phyloP scores from a whole-genome alignment of 1,284 basidiomycete species.

The Austropuccinia psidii region DNA sequence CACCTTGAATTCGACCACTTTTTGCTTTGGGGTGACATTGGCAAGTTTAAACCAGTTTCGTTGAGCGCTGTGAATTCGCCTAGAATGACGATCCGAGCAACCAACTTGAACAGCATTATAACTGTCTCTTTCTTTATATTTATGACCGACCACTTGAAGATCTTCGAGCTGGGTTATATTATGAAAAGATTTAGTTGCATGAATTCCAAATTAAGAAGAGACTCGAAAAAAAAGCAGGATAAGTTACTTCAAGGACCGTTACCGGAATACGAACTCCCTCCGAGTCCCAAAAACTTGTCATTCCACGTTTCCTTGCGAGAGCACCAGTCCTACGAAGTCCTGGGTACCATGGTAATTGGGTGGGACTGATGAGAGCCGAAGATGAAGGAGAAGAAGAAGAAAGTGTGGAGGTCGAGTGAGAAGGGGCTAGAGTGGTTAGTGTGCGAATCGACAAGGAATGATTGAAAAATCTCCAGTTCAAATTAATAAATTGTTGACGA shows the following conservation, averaged over 20 bases:
- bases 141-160: conserved; percentile 49
- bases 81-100: conserved; percentile 62
- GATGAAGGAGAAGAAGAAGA: too few species aligned
- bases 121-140: conserved; percentile 48
- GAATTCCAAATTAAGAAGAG: conserved; percentile 2
- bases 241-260: conserved; percentile 80
- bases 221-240: conserved; percentile 42
- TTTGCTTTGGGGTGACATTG: conserved; percentile 72
- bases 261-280: conserved; percentile 79
- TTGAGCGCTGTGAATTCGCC: conserved; percentile 63
- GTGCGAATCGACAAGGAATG: too few species aligned
- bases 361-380: conserved; percentile 7
- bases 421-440: too few species aligned
- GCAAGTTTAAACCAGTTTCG: conserved; percentile 60
- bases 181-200: background rate
- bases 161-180: conserved; percentile 50
- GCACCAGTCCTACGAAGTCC: conserved; percentile 83
- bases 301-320: conserved; percentile 89
- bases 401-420: too few species aligned
- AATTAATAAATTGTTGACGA: too few species aligned
- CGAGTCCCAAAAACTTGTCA: conserved; percentile 88
- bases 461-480: too few species aligned
- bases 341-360: conserved; percentile 61
- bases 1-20: conserved; percentile 82
- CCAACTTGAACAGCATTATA: conserved; percentile 82